These are phyloP conservation scores for Gymnopilus junonius DNA, from an alignment of 768 basidiomycete species.

Conservation along the genomic window DNA sequence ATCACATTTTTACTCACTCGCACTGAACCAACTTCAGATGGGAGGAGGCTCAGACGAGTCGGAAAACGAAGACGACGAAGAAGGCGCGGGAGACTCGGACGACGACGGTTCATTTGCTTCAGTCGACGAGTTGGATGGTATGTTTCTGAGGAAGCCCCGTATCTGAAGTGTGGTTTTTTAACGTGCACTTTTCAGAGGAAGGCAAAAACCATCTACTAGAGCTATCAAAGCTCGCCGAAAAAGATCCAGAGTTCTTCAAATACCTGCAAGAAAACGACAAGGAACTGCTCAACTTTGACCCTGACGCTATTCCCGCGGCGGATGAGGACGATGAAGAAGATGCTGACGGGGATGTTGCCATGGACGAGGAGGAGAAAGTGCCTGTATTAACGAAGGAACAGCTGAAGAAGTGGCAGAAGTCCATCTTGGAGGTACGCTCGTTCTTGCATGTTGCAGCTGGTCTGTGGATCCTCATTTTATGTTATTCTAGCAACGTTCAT, in stretches of 20 bases:
- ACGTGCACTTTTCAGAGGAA: constrained; percentile 56
- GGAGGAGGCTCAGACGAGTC: constrained; percentile 21
- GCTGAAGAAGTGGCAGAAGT: constrained; percentile 86
- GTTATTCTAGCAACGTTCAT: constrained; percentile 71
- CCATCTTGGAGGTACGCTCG: constrained; percentile 63
- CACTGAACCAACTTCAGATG: constrained; percentile 1
- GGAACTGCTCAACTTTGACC: constrained; percentile 84
- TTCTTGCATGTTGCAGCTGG: background rate
- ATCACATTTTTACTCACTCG: background rate
- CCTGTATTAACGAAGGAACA: constrained; percentile 71
- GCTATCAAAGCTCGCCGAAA: constrained; percentile 87
- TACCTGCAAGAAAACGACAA: constrained; percentile 95
- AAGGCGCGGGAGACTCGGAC: constrained; percentile 40
- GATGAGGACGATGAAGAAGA: constrained; percentile 51
- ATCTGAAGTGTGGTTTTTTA: background rate
- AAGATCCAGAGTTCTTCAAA: constrained; percentile 99
- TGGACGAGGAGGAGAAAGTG: constrained; percentile 48
- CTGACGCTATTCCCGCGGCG: constrained; percentile 40
- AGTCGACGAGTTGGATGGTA: constrained; percentile 72
- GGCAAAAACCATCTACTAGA: constrained; percentile 78
- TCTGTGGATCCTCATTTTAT: background rate
- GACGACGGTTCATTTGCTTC: constrained; percentile 76
- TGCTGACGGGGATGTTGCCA: constrained; percentile 47
- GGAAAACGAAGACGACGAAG: constrained; percentile 38
- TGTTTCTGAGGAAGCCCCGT: constrained; percentile 5